Conservation (phyloP, 2,329 filamentous ascomycete genomes). For the Phoma herbarum region DNA sequence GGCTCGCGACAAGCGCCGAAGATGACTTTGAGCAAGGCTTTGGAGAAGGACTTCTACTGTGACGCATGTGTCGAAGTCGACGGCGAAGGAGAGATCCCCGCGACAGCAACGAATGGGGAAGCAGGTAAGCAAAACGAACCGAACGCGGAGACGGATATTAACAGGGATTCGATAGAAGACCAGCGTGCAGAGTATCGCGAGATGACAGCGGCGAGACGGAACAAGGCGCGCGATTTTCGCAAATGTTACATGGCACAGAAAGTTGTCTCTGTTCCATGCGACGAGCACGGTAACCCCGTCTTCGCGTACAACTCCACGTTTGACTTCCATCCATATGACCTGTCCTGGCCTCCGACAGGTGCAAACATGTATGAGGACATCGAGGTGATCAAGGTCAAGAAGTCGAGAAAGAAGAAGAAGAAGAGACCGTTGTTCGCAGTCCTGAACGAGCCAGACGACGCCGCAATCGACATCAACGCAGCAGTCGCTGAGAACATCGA, state of each 20-base stretch:
- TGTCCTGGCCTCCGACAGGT: constrained; percentile 19
- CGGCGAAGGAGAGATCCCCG: neutral
- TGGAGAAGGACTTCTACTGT: constrained; percentile 4
- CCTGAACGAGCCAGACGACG: neutral
- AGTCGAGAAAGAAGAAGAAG: neutral
- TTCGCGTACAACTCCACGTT: too few relatives aligned
- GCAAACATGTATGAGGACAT: constrained; percentile 29
- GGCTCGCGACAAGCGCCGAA: neutral
- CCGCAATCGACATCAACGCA: neutral
- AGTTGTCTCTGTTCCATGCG: constrained; percentile 17
- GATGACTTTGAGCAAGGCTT: neutral
- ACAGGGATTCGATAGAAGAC: too few relatives aligned
- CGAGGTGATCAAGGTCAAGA: neutral
- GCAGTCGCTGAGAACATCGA: neutral
- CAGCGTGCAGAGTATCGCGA: too few relatives aligned
- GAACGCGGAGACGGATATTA: too few relatives aligned
- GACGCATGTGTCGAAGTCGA: constrained; percentile 2
- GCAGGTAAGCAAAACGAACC: constrained; percentile 1
- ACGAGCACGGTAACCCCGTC: constrained; percentile 20
- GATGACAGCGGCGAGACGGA: too few relatives aligned
- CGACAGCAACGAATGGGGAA: neutral
- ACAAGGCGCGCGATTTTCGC: constrained; percentile 16
- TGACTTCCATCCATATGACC: constrained; percentile 22
- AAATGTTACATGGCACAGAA: constrained; percentile 28
- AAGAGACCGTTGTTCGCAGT: neutral